Evolutionary conservation across 805 yeast species (phyloP).

Genomic region (Metschnikowia arizonensis): DNA sequence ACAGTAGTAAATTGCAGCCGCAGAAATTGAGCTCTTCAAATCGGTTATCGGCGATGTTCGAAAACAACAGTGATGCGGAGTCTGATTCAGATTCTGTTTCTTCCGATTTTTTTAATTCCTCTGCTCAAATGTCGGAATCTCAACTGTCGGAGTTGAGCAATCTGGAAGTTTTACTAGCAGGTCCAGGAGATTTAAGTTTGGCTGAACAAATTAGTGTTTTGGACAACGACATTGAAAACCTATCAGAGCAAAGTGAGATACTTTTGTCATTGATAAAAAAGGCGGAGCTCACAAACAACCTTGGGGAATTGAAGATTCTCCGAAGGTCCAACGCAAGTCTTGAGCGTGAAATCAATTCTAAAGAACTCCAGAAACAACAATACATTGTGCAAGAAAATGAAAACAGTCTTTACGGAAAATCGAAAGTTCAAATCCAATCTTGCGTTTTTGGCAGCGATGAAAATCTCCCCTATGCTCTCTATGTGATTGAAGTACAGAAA

Average conservation of each 20-base stretch:
- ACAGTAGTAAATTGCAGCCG: conserved; percentile 7
- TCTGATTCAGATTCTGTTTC: conserved; percentile 31
- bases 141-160: conserved; percentile 11
- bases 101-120: conserved; percentile 16
- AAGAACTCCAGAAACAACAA: conserved; percentile 75
- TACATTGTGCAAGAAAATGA: conserved; percentile 79
- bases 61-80: conserved; percentile 31
- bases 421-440: conserved; percentile 50
- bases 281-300: conserved; percentile 80
- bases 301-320: conserved; percentile 63
- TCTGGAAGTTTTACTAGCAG: conserved; percentile 48
- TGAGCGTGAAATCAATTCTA: conserved; percentile 65
- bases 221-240: conserved; percentile 50
- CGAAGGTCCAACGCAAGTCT: conserved; percentile 63
- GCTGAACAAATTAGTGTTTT: conserved; percentile 65
- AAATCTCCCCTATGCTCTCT: conserved; percentile 46
- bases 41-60: conserved; percentile 31
- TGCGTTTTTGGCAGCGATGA: conserved; percentile 58
- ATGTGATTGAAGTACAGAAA: conserved; percentile 73
- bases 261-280: conserved; percentile 66
- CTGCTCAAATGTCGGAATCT: conserved; percentile 10
- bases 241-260: conserved; percentile 59
- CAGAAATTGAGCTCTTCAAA: conserved; percentile 4
- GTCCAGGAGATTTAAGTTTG: conserved; percentile 64
- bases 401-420: conserved; percentile 67